Conservation (phyloP, 1,284 basidiomycete species). For the Apiotrichum montevideense region DNA sequence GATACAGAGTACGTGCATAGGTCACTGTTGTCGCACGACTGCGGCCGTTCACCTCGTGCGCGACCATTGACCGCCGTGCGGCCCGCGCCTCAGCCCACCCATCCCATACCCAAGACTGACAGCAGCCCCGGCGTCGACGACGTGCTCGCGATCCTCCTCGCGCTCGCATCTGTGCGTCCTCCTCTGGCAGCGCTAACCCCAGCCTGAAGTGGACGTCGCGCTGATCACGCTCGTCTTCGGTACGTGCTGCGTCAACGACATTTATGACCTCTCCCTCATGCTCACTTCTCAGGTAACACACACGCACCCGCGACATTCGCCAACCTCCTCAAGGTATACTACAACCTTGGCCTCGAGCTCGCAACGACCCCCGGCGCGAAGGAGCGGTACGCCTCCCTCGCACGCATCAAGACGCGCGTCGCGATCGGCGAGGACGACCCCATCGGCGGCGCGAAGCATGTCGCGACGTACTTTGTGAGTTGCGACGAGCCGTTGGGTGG, state of each 20-base stretch:
- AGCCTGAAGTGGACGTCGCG: conserved; percentile 58
- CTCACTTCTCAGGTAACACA: conserved; percentile 57
- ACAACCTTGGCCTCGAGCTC: conserved; percentile 63
- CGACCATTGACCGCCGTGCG: too few relatives aligned
- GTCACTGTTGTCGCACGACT: too few relatives aligned
- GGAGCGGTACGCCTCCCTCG: conserved; percentile 55
- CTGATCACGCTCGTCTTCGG: conserved; percentile 74
- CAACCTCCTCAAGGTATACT: conserved; percentile 75
- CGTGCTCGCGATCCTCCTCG: conserved; percentile 60
- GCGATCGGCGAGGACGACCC: conserved; percentile 65
- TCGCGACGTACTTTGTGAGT: conserved; percentile 72
- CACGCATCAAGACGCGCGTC: conserved; percentile 55
- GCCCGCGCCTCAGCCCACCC: not conserved
- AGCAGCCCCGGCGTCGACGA: conserved; percentile 72
- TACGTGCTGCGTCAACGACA: conserved; percentile 40
- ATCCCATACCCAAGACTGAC: not conserved
- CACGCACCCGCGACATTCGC: conserved; percentile 51
- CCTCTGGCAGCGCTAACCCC: conserved; percentile 35
- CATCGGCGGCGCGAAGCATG: conserved; percentile 66
- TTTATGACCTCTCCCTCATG: too few relatives aligned
- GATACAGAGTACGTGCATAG: conserved; percentile 38
- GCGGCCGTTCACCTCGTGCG: too few relatives aligned
- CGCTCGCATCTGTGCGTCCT: conserved; percentile 27
- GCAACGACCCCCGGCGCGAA: conserved; percentile 55
- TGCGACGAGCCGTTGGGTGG: not conserved